Base-by-base conservation (phyloP, 1,139 yeast species). In the Sugiyamaella neomexicana region DNA sequence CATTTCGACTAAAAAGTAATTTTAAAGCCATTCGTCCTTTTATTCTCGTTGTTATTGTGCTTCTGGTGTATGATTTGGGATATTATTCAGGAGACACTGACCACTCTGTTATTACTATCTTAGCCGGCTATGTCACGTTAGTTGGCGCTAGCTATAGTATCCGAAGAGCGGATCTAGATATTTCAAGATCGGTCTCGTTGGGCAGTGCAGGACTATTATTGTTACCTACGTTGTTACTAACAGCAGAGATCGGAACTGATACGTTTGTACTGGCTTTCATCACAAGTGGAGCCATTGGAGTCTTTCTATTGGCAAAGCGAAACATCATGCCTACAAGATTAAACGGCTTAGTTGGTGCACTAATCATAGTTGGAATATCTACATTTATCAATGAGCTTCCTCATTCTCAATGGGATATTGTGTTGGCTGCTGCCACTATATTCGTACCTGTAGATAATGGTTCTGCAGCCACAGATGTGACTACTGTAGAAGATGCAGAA, bases 211-310 rank as follows among this genome's bases (percentile, higher is more conserved):
- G 50, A 1, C 41, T 51, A 1, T 44, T 59, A 43, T 38, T 61
- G 4, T 27, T 60, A 1, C 59, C 61, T 1, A 57, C 61, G 1
- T 5, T 57, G 7, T 46, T 55, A 5, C 48, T 59, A 4, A 12
- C 46, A 20, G 10, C 13, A 2, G 36, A 16, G 32, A 38, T 31
- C 12, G 42, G 41, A 5, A 16, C 39, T n/a, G 49, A 51, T 40
- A 15, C 48, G 7, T 23, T 66, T 5, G 59, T 65, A 0, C 56
- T 67, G 36, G 53, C 65, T 27, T 53, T 64, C 2, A 70, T 72
- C 32, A 62, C 72, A 6, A 60, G 68, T 32, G 70, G 72, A 8
- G 68, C 75, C 0, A 55, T 68, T 12, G 72, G 71, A 1, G 72
- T 71, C 15, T 72, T 69, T 55, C 50, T 70, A 25, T 55, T 72